Evolutionary conservation across 352 stramenopile genomes (phyloP).

Genomic region (Phytopythium cucurbitacearum): DNA sequence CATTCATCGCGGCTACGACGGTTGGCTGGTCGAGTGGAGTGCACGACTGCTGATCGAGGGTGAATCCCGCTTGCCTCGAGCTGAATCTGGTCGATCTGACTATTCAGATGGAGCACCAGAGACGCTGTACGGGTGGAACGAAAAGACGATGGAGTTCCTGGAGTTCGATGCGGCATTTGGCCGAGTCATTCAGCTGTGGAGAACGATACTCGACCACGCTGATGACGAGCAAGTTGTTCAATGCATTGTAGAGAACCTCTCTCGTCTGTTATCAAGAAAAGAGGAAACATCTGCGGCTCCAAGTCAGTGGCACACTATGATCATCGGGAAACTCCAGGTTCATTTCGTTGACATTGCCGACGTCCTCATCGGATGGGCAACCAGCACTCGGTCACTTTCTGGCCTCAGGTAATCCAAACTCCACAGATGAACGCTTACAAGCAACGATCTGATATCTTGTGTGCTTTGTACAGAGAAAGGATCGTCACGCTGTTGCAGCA

Average conservation of each 20-base stretch:
- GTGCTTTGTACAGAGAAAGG: constrained; percentile 25
- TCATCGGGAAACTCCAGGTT: constrained; percentile 44
- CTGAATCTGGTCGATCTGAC: background rate
- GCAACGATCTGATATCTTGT: background rate
- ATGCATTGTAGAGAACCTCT: constrained; percentile 22
- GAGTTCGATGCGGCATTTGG: constrained; percentile 40
- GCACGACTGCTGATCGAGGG: constrained; percentile 32
- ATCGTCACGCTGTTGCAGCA: constrained; percentile 44
- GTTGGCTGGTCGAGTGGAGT: constrained; percentile 52
- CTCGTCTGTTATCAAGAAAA: background rate
- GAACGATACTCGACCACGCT: constrained; percentile 45
- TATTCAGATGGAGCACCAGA: background rate
- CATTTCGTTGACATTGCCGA: constrained; percentile 75
- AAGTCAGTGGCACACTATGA: constrained; percentile 19
- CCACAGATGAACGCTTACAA: background rate
- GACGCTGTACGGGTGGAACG: constrained; percentile 17
- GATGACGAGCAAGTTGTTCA: constrained; percentile 32
- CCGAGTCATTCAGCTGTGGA: constrained; percentile 39
- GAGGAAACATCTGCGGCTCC: background rate
- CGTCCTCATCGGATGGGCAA: constrained; percentile 64
- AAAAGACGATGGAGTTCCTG: constrained; percentile 32
- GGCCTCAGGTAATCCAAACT: constrained; percentile 26
- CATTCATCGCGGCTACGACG: constrained; percentile 27
- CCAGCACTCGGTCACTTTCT: constrained; percentile 30
- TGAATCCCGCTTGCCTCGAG: constrained; percentile 25